Percentiles rank a stretch among this genome's conserved stretches.
Evolutionary conservation across 352 stramenopile genomes (phyloP).

Genomic region (Globisporangium cylindrosporum): DNA sequence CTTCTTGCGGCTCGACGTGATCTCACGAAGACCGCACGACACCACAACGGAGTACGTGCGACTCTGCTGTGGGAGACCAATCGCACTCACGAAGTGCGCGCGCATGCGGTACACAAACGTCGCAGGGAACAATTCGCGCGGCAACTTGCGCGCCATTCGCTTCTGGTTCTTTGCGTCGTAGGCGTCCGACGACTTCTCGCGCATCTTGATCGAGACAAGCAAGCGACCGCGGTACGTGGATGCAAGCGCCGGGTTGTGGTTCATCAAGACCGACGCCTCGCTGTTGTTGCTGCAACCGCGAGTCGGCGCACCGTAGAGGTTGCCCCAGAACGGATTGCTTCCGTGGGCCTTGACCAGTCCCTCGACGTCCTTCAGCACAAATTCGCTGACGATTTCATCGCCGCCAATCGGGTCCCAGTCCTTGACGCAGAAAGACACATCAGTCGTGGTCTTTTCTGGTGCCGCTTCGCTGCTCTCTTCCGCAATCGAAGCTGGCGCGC

Average conservation of each 20-base stretch:
- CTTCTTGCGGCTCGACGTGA: conserved; percentile 47
- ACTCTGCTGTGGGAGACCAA: conserved; percentile 44
- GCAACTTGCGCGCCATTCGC: conserved; percentile 47
- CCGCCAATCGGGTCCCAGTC: conserved; percentile 67
- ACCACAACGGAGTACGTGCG: conserved; percentile 50
- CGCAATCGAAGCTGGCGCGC: conserved; percentile 12
- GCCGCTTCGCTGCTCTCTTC: background rate
- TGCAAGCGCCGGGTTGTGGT: conserved; percentile 42
- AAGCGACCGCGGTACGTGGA: conserved; percentile 84
- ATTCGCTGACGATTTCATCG: conserved; percentile 59
- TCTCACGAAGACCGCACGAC: conserved; percentile 54
- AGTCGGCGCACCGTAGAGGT: conserved; percentile 69
- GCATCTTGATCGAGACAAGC: conserved; percentile 53
- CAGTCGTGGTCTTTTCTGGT: background rate
- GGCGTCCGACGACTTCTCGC: conserved; percentile 46
- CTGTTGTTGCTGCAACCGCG: conserved; percentile 45
- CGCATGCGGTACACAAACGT: conserved; percentile 63
- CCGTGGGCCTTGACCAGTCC: conserved; percentile 25
- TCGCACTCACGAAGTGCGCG: conserved; percentile 58
- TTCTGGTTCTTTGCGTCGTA: conserved; percentile 78
- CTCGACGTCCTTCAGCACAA: conserved; percentile 43
- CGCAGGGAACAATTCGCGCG: conserved; percentile 42
- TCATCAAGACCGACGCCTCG: conserved; percentile 49
- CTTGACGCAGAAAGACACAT: conserved; percentile 53
- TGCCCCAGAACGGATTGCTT: conserved; percentile 62